Conservation (phyloP, 345 rosid species). For the Acer yangbiense region DNA sequence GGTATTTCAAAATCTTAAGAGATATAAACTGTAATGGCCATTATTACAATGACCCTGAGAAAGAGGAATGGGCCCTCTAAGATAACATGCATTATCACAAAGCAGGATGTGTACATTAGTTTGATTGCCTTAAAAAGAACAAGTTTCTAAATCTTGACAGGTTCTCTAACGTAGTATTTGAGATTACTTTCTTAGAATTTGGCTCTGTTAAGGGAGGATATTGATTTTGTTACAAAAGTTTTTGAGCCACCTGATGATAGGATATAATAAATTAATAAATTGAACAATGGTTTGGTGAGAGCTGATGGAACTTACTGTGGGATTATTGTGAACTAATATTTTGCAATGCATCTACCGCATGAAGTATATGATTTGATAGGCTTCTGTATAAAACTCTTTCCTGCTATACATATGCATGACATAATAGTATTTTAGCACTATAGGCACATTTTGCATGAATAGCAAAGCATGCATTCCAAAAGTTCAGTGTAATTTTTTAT, state of each 20-base stretch:
- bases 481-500: not conserved
- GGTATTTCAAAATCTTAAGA: not conserved
- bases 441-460: not conserved
- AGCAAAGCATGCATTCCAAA: not conserved
- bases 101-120: not conserved
- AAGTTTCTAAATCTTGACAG: not conserved
- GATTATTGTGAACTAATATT: not conserved
- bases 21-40: not conserved
- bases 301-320: not conserved
- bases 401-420: not conserved
- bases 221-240: not conserved
- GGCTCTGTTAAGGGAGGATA: not conserved
- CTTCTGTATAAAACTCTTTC: not conserved
- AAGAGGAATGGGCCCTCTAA: not conserved
- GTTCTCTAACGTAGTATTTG: not conserved
- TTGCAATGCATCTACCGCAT: not conserved
- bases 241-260: not conserved
- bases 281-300: not conserved
- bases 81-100: conserved; percentile 1
- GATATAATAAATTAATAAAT: not conserved
- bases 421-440: not conserved
- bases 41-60: not conserved
- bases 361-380: not conserved
- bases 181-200: not conserved
- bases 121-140: conserved; percentile 9